A percentile compares a stretch with the other conserved stretches of the same genome.
phyloP scores from a whole-genome alignment of 176 grass and related monocot species.

The Eleusine coracana region DNA sequence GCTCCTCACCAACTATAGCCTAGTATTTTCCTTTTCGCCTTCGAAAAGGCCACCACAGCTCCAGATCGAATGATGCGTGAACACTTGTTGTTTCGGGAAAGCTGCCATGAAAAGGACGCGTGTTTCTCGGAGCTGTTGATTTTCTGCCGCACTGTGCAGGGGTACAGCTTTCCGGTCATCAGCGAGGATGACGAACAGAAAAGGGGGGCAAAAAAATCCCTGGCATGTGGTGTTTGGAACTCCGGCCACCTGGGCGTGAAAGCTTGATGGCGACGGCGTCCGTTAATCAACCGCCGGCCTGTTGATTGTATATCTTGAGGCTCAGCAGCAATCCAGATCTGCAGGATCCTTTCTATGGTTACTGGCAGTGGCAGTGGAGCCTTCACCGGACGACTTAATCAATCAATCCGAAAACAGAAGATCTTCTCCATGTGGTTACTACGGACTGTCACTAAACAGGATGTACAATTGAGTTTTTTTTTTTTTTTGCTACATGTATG shows the following conservation, averaged over 20 bases:
- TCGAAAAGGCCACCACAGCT: background rate
- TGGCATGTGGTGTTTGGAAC: constrained; percentile 15
- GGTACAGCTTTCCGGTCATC: background rate
- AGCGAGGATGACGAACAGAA: background rate
- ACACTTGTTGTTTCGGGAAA: background rate
- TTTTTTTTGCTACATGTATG: too few relatives aligned
- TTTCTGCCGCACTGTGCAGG: background rate
- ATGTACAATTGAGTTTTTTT: background rate
- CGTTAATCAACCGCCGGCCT: background rate
- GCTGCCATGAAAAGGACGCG: background rate
- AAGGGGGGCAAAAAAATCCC: background rate
- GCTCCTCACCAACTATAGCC: background rate
- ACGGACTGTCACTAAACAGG: background rate
- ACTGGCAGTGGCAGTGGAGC: background rate
- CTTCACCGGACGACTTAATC: background rate
- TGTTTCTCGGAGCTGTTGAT: background rate
- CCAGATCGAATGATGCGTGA: background rate
- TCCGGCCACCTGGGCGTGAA: background rate
- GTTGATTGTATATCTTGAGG: background rate
- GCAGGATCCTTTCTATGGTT: background rate
- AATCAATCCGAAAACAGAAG: background rate
- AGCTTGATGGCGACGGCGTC: constrained; percentile 1
- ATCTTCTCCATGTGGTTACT: background rate
- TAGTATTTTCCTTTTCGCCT: too few relatives aligned
- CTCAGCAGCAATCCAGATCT: background rate